Percentiles rank a stretch among this genome's conserved stretches.
Evolutionary conservation across 345 rosid genomes (phyloP).

Genomic region (Microthlaspi erraticum): DNA sequence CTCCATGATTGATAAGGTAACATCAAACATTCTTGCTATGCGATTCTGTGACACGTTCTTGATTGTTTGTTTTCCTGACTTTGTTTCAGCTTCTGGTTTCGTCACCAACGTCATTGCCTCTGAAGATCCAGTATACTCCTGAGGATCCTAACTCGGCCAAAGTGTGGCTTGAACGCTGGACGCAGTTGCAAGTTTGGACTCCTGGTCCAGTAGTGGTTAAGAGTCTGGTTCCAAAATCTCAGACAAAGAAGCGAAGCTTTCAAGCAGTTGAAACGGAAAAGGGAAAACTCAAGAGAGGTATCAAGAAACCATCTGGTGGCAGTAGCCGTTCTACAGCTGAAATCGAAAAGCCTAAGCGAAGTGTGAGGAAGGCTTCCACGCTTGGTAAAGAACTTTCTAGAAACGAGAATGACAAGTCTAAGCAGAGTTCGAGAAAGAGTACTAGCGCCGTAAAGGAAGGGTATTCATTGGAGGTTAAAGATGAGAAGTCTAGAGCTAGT

Average conservation of each 20-base stretch:
- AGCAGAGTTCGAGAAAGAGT: conserved; percentile 54
- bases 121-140: conserved; percentile 54
- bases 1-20: conserved; percentile 64
- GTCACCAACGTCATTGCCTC: conserved; percentile 51
- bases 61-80: conserved; percentile 31
- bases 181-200: conserved; percentile 60
- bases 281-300: conserved; percentile 54
- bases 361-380: conserved; percentile 54
- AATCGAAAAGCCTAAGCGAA: conserved; percentile 55
- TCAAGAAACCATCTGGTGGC: conserved; percentile 50
- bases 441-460: conserved; percentile 53
- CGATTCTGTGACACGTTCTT: background rate
- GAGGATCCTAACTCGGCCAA: conserved; percentile 65
- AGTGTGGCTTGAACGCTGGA: conserved; percentile 85
- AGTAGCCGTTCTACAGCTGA: conserved; percentile 46
- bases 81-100: conserved; percentile 65
- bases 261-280: conserved; percentile 48
- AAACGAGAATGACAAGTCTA: conserved; percentile 58
- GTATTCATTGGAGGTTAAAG: conserved; percentile 48
- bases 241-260: conserved; percentile 46
- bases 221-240: conserved; percentile 44
- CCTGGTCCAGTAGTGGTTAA: conserved; percentile 50
- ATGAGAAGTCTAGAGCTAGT: conserved; percentile 52
- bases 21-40: background rate
- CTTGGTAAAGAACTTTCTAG: conserved; percentile 54